phyloP scores from a whole-genome alignment of 345 rosid genomes.

The Lepidium aucheri region DNA sequence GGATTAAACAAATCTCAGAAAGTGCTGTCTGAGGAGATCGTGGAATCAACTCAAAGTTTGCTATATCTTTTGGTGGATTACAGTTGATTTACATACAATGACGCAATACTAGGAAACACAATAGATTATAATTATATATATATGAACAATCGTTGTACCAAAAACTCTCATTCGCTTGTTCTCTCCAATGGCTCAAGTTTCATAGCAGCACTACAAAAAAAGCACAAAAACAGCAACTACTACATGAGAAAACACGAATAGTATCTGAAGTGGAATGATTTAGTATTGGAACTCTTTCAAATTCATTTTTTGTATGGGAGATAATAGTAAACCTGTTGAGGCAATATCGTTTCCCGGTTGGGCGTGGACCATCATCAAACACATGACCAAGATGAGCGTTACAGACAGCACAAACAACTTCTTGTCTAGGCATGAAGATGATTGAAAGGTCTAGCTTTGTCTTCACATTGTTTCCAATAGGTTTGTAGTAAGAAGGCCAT shows the following conservation, averaged over 20 bases:
- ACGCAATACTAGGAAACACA: neutral
- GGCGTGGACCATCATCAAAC: constrained; percentile 81
- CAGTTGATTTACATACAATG: constrained; percentile 12
- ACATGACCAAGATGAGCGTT: constrained; percentile 89
- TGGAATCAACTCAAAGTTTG: constrained; percentile 20
- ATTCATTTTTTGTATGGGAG: too few species aligned
- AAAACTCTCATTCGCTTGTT: constrained; percentile 17
- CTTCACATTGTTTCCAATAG: constrained; percentile 58
- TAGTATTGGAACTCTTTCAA: too few species aligned
- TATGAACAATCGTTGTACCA: constrained; percentile 11
- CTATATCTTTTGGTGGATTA: constrained; percentile 3
- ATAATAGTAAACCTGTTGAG: constrained; percentile 52
- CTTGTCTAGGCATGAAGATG: constrained; percentile 89
- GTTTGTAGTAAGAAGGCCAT: constrained; percentile 88
- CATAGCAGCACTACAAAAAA: constrained; percentile 33
- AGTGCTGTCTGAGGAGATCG: constrained; percentile 9
- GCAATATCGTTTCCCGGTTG: constrained; percentile 79
- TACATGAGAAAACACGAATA: neutral
- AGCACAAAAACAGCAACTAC: neutral
- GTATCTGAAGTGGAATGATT: too few species aligned
- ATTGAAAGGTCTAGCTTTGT: constrained; percentile 66
- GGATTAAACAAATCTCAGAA: constrained; percentile 1
- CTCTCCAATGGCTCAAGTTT: constrained; percentile 22
- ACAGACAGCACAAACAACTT: constrained; percentile 60
- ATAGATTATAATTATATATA: neutral